Conservation (phyloP, 768 basidiomycete species). For the Inosperma sp. region DNA sequence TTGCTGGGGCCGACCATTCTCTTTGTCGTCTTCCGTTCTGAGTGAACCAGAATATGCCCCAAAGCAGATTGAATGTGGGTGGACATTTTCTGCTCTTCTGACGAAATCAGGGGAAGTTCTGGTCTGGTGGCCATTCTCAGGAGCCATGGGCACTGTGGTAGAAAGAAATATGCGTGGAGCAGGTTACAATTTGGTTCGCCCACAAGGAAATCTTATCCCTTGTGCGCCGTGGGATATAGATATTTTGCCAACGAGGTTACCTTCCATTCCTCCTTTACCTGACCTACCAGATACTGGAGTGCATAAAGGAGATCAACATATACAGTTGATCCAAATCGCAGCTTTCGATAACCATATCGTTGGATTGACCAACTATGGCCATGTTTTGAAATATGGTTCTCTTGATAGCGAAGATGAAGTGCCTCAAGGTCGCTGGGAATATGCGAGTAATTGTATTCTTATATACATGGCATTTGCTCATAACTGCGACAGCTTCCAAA, state of each 20-base stretch:
- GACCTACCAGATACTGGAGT: slow-evolving; percentile 33
- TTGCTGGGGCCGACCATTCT: slow-evolving; percentile 77
- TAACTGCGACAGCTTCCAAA: slow-evolving; percentile 52
- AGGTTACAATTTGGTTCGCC: slow-evolving; percentile 32
- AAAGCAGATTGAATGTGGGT: slow-evolving; percentile 73
- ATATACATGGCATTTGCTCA: slow-evolving; percentile 2
- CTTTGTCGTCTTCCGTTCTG: slow-evolving; percentile 46
- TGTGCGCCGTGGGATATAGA: slow-evolving; percentile 59
- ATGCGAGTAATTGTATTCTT: slow-evolving; percentile 45
- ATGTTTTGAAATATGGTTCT: slow-evolving; percentile 61
- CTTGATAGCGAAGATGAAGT: slow-evolving; percentile 40
- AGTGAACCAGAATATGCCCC: slow-evolving; percentile 41
- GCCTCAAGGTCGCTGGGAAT: slow-evolving; percentile 55
- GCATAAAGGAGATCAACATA: slow-evolving; percentile 22
- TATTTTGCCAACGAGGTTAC: slow-evolving; percentile 53
- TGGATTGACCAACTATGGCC: slow-evolving; percentile 75
- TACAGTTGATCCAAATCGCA: slow-evolving; percentile 72
- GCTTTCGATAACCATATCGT: slow-evolving; percentile 68
- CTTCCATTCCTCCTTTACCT: slow-evolving; percentile 58
- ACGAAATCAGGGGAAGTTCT: slow-evolving; percentile 67
- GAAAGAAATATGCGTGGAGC: slow-evolving; percentile 34
- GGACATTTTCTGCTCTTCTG: slow-evolving; percentile 73
- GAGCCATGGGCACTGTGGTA: slow-evolving; percentile 36
- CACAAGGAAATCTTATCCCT: slow-evolving; percentile 44
- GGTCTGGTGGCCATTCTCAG: slow-evolving; percentile 68